Evolutionary conservation across 192 early-diverging fungal species (phyloP).

Genomic region (Coemansia sp.): DNA sequence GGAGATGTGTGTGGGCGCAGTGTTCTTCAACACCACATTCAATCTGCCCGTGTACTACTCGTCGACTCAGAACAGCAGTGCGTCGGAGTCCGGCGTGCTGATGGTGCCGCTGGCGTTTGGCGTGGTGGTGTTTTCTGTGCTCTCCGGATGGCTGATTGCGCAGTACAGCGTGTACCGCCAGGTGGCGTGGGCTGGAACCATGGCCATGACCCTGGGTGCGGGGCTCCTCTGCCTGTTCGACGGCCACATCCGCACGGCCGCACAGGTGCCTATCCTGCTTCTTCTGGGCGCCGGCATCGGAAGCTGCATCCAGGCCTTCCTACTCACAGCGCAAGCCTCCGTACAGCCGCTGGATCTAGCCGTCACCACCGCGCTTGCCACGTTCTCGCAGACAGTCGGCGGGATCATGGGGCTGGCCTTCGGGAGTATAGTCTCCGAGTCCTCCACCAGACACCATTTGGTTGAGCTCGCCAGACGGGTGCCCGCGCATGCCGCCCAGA

Average conservation of each 20-base stretch:
- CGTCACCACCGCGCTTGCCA: slow-evolving; percentile 49
- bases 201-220: slow-evolving; percentile 45
- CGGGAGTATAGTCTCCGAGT: slow-evolving; percentile 49
- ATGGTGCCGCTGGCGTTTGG: slow-evolving; percentile 51
- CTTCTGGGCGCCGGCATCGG: slow-evolving; percentile 53
- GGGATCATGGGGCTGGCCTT: slow-evolving; percentile 54
- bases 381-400: slow-evolving; percentile 53
- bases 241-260: slow-evolving; percentile 33
- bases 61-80: slow-evolving; percentile 49
- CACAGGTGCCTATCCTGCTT: slow-evolving; percentile 40
- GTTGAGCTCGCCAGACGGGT: slow-evolving; percentile 23
- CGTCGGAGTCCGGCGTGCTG: slow-evolving; percentile 44
- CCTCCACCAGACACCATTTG: slow-evolving; percentile 40
- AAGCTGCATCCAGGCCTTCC: slow-evolving; percentile 46
- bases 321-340: slow-evolving; percentile 49
- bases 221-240: slow-evolving; percentile 46
- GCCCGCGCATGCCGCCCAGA: slow-evolving; percentile 41
- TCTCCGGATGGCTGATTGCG: slow-evolving; percentile 50
- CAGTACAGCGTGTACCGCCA: slow-evolving; percentile 42
- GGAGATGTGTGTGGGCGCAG: slow-evolving; percentile 50
- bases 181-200: slow-evolving; percentile 36
- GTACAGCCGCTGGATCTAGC: slow-evolving; percentile 39
- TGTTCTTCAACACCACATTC: slow-evolving; percentile 53
- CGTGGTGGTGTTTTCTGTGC: slow-evolving; percentile 37
- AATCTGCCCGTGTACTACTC: slow-evolving; percentile 55